Conservation (phyloP, 345 rosid species). For the Lenwebbia sp. region DNA sequence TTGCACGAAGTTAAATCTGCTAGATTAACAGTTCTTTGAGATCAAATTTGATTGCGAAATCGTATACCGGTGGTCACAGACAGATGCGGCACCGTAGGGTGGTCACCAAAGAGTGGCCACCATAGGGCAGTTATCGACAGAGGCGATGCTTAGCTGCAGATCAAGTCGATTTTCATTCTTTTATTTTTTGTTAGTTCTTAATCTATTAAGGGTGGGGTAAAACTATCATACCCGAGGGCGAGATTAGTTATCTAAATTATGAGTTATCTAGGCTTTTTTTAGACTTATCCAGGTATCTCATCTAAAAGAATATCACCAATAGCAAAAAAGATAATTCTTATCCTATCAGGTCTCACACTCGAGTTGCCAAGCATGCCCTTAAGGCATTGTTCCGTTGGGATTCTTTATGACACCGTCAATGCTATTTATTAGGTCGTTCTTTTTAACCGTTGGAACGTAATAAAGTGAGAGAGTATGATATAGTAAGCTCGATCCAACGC, state of each 20-base stretch:
- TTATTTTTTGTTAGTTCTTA: not conserved
- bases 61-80: not conserved
- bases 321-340: not conserved
- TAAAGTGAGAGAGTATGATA: not conserved
- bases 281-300: not conserved
- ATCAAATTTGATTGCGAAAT: not conserved
- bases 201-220: not conserved
- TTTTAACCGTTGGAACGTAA: not conserved
- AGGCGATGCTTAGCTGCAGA: not conserved
- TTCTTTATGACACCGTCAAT: not conserved
- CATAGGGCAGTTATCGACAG: not conserved
- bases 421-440: not conserved
- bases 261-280: not conserved
- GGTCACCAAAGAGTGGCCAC: not conserved
- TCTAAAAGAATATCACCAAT: not conserved
- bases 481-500: not conserved
- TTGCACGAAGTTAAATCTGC: not conserved
- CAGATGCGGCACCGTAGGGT: not conserved
- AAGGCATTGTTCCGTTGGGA: not conserved
- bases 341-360: not conserved
- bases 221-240: not conserved
- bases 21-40: not conserved
- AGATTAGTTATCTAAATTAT: not conserved
- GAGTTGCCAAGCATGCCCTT: not conserved
- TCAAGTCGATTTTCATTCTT: not conserved